These are phyloP conservation scores for Pythium grandisporangium DNA, from an alignment of 352 stramenopile genomes.

Conservation along the genomic window DNA sequence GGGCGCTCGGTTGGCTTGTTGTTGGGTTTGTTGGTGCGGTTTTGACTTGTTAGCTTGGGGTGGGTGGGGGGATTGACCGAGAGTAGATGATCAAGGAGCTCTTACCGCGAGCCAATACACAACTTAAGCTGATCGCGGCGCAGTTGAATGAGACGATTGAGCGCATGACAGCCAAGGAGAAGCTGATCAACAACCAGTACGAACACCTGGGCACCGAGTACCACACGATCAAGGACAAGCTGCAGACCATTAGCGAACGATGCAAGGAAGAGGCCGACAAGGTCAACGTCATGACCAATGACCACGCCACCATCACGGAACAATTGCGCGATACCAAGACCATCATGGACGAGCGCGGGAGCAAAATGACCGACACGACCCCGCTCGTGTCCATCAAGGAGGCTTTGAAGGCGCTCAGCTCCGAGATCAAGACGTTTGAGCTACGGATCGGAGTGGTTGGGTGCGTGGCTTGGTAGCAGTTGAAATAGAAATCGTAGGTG, in stretches of 20 bases:
- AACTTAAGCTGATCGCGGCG: conserved; percentile 47
- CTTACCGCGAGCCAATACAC: conserved; percentile 38
- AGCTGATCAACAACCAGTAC: conserved; percentile 78
- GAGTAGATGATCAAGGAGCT: conserved; percentile 44
- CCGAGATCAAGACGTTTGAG: conserved; percentile 79
- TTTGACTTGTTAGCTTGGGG: too few species aligned
- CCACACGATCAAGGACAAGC: conserved; percentile 52
- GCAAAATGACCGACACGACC: conserved; percentile 83
- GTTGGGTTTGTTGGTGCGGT: too few species aligned
- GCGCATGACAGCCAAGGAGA: conserved; percentile 64
- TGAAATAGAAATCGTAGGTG: too few species aligned
- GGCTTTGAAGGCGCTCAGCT: conserved; percentile 61
- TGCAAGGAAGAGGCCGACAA: conserved; percentile 59
- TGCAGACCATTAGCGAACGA: conserved; percentile 43
- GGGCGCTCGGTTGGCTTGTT: too few species aligned
- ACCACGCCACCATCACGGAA: conserved; percentile 63
- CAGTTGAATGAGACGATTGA: conserved; percentile 51
- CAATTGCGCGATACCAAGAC: conserved; percentile 68
- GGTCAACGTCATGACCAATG: conserved; percentile 69
- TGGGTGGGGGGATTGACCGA: too few species aligned
- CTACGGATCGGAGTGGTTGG: conserved; percentile 72
- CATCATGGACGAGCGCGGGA: conserved; percentile 70
- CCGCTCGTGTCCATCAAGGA: conserved; percentile 82
- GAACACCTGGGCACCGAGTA: conserved; percentile 58
- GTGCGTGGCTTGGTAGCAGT: too few species aligned